Conservation (phyloP, 2,329 filamentous ascomycete genomes). For the Arthrobotrys musiformis region DNA sequence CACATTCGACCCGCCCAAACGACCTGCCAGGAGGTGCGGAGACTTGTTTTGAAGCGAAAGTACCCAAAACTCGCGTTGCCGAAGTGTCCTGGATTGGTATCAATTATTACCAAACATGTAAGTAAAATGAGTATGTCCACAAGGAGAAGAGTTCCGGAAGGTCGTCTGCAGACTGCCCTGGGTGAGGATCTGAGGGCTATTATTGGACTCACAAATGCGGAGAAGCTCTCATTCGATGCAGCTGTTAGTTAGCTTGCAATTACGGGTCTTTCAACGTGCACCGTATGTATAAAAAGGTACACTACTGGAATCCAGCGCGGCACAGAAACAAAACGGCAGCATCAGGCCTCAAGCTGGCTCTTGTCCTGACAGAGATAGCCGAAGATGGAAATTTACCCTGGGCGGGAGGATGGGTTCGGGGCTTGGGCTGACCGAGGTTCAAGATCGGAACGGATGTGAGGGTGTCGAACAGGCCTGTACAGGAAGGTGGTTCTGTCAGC, state of each 20-base stretch:
- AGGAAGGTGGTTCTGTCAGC: slow-evolving; percentile 54
- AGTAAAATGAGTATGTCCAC: slow-evolving; percentile 20
- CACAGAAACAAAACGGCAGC: slow-evolving; percentile 50
- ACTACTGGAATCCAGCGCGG: slow-evolving; percentile 18
- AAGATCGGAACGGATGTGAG: slow-evolving; percentile 50
- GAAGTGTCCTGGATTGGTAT: slow-evolving; percentile 19
- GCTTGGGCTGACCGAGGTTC: slow-evolving; percentile 52
- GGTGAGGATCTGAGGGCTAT: slow-evolving; percentile 41
- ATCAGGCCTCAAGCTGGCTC: slow-evolving; percentile 12
- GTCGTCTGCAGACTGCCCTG: slow-evolving; percentile 40
- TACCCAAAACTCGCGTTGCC: slow-evolving; percentile 30
- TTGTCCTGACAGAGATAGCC: slow-evolving; percentile 50
- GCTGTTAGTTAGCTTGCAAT: slow-evolving; percentile 33
- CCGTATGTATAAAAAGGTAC: not conserved
- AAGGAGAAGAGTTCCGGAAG: slow-evolving; percentile 45
- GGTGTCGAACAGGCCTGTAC: slow-evolving; percentile 51
- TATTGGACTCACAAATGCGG: slow-evolving; percentile 51
- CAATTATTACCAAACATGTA: slow-evolving; percentile 8
- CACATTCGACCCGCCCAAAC: not conserved
- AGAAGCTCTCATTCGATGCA: slow-evolving; percentile 44
- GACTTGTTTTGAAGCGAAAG: slow-evolving; percentile 27
- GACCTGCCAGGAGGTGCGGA: slow-evolving; percentile 18
- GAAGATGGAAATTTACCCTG: slow-evolving; percentile 33
- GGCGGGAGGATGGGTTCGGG: slow-evolving; percentile 44
- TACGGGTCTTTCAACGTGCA: slow-evolving; percentile 28